phyloP scores from a whole-genome alignment of 1,284 basidiomycete genomes.

The Cutaneotrichosporon sp. region DNA sequence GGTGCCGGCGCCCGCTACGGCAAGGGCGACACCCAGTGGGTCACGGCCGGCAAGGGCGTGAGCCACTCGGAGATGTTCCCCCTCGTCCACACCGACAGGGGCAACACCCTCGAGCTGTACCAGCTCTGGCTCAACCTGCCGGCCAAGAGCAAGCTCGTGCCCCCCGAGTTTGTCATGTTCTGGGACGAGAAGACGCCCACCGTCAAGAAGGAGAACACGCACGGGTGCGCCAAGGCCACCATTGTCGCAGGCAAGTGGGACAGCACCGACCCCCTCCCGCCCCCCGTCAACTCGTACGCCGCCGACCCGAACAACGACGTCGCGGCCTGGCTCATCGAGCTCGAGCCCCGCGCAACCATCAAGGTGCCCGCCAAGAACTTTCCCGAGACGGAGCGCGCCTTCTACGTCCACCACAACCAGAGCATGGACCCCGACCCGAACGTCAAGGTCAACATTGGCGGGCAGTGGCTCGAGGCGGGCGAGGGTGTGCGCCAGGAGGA shows the following conservation, averaged over 20 bases:
- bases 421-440: background rate
- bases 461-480: constrained; percentile 11
- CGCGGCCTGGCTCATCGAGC: constrained; percentile 22
- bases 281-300: constrained; percentile 18
- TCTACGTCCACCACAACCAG: constrained; percentile 21
- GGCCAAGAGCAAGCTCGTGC: constrained; percentile 14
- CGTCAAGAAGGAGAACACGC: constrained; percentile 14
- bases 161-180: constrained; percentile 22
- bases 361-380: constrained; percentile 19
- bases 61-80: constrained; percentile 77
- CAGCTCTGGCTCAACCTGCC: constrained; percentile 28
- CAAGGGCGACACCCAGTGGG: constrained; percentile 89
- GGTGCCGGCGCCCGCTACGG: constrained; percentile 24
- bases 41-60: constrained; percentile 71
- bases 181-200: constrained; percentile 20
- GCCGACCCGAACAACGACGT: constrained; percentile 21
- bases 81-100: constrained; percentile 9
- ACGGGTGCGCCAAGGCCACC: constrained; percentile 11
- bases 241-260: constrained; percentile 24
- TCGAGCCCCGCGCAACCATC: constrained; percentile 17
- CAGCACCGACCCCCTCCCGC: constrained; percentile 8
- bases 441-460: constrained; percentile 17
- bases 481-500: constrained; percentile 11
- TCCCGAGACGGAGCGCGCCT: constrained; percentile 16
- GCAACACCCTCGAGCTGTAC: constrained; percentile 20